Conservation (phyloP, 2,329 filamentous ascomycete species). For the Alternaria incomplexa region DNA sequence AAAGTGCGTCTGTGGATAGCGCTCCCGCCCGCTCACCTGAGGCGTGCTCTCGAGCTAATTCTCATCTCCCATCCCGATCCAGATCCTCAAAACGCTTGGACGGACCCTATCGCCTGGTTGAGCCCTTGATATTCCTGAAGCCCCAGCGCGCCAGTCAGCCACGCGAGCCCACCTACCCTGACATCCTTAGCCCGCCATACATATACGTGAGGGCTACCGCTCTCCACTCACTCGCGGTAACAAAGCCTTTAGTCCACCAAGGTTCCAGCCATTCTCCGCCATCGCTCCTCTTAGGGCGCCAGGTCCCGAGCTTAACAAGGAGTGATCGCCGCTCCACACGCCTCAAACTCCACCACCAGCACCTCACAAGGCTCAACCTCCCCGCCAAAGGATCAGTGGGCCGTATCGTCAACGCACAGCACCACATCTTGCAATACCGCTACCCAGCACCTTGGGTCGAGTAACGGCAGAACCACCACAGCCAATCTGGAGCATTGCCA, state of each 20-base stretch:
- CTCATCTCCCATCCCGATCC: slow-evolving; percentile 48
- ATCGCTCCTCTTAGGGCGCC: slow-evolving; percentile 52
- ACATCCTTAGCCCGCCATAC: slow-evolving; percentile 50
- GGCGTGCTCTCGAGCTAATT: slow-evolving; percentile 42
- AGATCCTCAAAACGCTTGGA: slow-evolving; percentile 50
- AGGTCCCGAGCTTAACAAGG: slow-evolving; percentile 58
- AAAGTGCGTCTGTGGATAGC: slow-evolving; percentile 46
- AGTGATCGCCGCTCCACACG: slow-evolving; percentile 53
- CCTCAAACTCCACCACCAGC: slow-evolving; percentile 45
- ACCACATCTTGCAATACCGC: slow-evolving; percentile 41
- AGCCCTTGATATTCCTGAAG: slow-evolving; percentile 36
- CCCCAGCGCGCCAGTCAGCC: slow-evolving; percentile 51
- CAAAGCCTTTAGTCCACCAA: slow-evolving; percentile 49
- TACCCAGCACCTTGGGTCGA: slow-evolving; percentile 34
- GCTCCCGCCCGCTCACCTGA: slow-evolving; percentile 45
- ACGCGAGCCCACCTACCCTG: slow-evolving; percentile 50
- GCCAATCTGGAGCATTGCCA: slow-evolving; percentile 33
- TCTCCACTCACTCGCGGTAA: slow-evolving; percentile 48
- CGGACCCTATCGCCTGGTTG: slow-evolving; percentile 51
- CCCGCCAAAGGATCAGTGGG: slow-evolving; percentile 23
- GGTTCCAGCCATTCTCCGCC: slow-evolving; percentile 55
- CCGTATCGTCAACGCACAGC: slow-evolving; percentile 41
- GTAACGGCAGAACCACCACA: slow-evolving; percentile 20
- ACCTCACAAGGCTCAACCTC: slow-evolving; percentile 26
- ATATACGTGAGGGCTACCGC: slow-evolving; percentile 51